Conservation (phyloP, 345 rosid species). For the Arabidopsis arenosa region DNA sequence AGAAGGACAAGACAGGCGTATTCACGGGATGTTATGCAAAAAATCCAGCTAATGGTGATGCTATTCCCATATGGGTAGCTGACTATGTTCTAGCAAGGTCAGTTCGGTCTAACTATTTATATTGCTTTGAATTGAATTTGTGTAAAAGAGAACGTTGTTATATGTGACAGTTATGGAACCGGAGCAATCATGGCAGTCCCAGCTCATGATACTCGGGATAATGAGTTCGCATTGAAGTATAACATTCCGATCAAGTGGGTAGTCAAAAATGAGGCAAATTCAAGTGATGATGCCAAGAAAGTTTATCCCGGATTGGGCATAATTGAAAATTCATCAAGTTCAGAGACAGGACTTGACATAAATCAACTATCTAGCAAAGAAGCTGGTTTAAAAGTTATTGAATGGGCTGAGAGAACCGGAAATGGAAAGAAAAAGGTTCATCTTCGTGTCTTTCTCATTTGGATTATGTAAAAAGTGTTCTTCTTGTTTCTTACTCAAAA, state of each 20-base stretch:
- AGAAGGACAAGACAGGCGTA: slow-evolving; percentile 90
- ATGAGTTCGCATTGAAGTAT: slow-evolving; percentile 82
- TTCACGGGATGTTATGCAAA: slow-evolving; percentile 81
- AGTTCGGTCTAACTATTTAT: slow-evolving; percentile 5
- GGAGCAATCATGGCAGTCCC: slow-evolving; percentile 99
- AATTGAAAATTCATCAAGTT: slow-evolving; percentile 67
- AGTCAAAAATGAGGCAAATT: slow-evolving; percentile 56
- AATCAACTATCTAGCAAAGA: slow-evolving; percentile 69
- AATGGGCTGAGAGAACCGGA: slow-evolving; percentile 83
- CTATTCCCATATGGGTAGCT: slow-evolving; percentile 94
- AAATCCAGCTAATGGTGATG: slow-evolving; percentile 85
- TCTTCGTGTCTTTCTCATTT: slow-evolving; percentile 22
- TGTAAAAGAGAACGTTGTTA: slow-evolving; percentile 22
- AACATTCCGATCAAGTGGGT: slow-evolving; percentile 76
- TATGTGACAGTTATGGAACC: slow-evolving; percentile 80
- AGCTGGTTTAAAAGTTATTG: slow-evolving; percentile 70
- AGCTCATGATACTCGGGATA: slow-evolving; percentile 85
- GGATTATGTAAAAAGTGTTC: slow-evolving; percentile 17
- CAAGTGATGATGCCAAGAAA: slow-evolving; percentile 49
- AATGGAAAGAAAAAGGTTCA: slow-evolving; percentile 89
- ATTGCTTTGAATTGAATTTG: slow-evolving; percentile 14
- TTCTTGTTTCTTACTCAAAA: slow-evolving; percentile 26
- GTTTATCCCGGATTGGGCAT: slow-evolving; percentile 73
- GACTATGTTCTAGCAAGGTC: slow-evolving; percentile 89
- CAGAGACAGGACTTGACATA: slow-evolving; percentile 69